Evolutionary conservation across 176 grass and related monocot species (phyloP).

Genomic region (Triticum dicoccoides): DNA sequence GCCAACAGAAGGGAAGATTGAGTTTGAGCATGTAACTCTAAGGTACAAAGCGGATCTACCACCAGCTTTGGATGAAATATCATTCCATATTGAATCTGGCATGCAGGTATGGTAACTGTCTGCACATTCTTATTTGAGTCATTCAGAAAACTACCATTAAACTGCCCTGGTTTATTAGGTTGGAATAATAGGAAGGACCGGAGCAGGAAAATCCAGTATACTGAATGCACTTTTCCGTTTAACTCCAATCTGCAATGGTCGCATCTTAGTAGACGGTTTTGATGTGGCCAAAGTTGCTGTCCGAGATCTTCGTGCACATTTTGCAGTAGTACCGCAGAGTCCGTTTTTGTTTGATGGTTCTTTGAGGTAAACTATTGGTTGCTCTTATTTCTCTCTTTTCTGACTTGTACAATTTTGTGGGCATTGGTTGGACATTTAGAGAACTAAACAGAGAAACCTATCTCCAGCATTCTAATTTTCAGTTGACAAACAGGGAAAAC

Average conservation of each 20-base stretch:
- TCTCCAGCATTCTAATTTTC: slow-evolving; percentile 4
- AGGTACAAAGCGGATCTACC: slow-evolving; percentile 75
- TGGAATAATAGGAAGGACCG: slow-evolving; percentile 93
- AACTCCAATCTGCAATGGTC: slow-evolving; percentile 64
- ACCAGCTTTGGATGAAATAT: slow-evolving; percentile 63
- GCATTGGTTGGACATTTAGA: neutral
- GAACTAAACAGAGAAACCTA: neutral
- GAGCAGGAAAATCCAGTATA: slow-evolving; percentile 96
- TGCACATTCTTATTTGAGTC: neutral
- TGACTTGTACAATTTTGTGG: neutral
- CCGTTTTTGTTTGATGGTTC: slow-evolving; percentile 90
- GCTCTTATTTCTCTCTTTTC: slow-evolving; percentile 21
- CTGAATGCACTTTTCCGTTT: slow-evolving; percentile 86
- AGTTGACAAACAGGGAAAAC: slow-evolving; percentile 55
- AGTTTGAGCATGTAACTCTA: slow-evolving; percentile 77
- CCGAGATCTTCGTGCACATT: slow-evolving; percentile 64
- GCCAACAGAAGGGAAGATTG: slow-evolving; percentile 72
- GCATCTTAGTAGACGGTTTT: slow-evolving; percentile 71
- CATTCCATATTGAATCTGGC: slow-evolving; percentile 65
- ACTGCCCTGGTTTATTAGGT: slow-evolving; percentile 52
- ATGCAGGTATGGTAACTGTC: slow-evolving; percentile 55
- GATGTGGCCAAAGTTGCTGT: slow-evolving; percentile 66
- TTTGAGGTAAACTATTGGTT: slow-evolving; percentile 56
- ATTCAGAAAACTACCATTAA: neutral
- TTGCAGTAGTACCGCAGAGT: slow-evolving; percentile 89